Evolutionary conservation across 441 rosid species (phyloP).

Genomic region (Arabidopsis lyrata): DNA sequence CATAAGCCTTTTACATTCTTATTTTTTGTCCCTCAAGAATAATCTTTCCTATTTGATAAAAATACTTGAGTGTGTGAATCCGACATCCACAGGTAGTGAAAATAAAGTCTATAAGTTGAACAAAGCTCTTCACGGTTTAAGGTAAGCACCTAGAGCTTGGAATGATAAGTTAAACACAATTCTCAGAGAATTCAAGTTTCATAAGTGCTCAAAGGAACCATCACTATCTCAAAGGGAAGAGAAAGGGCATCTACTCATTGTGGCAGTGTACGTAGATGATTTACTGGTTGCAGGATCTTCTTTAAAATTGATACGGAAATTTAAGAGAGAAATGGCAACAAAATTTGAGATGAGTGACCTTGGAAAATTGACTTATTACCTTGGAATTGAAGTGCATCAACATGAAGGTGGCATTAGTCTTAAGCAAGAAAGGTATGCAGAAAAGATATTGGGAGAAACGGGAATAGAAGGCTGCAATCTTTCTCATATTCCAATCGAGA

Average conservation of each 20-base stretch:
- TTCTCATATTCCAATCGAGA: too few species aligned
- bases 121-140: not conserved
- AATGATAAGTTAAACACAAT: too few species aligned
- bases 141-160: not conserved
- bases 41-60: too few species aligned
- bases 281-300: not conserved
- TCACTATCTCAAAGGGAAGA: not conserved
- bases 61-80: too few species aligned
- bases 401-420: accelerated
- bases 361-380: not conserved
- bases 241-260: not conserved
- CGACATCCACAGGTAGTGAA: not conserved
- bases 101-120: not conserved
- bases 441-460: not conserved
- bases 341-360: not conserved
- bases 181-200: not conserved
- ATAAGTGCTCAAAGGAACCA: not conserved
- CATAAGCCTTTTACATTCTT: too few species aligned
- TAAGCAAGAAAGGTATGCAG: too few species aligned
- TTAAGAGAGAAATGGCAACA: not conserved
- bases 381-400: not conserved
- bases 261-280: not conserved
- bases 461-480: not conserved
- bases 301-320: accelerated
- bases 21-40: too few species aligned